Percentiles rank a stretch among this genome's conserved stretches.
These are phyloP conservation scores for Lactarius psammicola DNA, from an alignment of 768 basidiomycete species.

Conservation along the genomic window DNA sequence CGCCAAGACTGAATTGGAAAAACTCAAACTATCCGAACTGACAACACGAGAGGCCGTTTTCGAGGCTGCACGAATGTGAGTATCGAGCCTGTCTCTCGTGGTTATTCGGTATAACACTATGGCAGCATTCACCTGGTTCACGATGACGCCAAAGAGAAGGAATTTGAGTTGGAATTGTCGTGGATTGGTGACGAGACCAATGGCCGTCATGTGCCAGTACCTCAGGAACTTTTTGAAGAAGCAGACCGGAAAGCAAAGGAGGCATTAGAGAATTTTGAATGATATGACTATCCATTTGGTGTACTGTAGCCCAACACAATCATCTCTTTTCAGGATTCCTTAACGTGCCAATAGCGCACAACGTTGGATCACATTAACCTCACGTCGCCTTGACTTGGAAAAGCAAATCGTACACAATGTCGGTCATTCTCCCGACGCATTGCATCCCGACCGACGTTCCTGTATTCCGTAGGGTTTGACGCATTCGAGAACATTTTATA, in stretches of 20 bases:
- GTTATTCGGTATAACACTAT: conserved; percentile 8
- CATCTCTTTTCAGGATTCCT: neutral
- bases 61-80: conserved; percentile 95
- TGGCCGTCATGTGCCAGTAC: conserved; percentile 77
- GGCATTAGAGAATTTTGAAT: conserved; percentile 69
- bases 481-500: conserved; percentile 18
- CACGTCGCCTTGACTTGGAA: neutral
- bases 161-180: conserved; percentile 96
- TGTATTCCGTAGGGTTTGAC: neutral
- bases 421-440: neutral
- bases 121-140: conserved; percentile 93
- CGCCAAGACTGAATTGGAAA: conserved; percentile 98
- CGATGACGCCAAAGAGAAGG: conserved; percentile 97
- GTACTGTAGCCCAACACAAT: conserved; percentile 33
- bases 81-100: conserved; percentile 27
- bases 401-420: neutral
- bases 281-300: conserved; percentile 29
- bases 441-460: neutral
- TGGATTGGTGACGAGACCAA: conserved; percentile 91
- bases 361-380: neutral
- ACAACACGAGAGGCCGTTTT: conserved; percentile 81
- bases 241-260: conserved; percentile 88
- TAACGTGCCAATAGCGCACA: neutral
- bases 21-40: conserved; percentile 82
- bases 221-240: conserved; percentile 77